A percentile compares a stretch with the other conserved stretches of the same genome.
Conservation (phyloP, 805 yeast species). For the Cephaloascus albidus region DNA sequence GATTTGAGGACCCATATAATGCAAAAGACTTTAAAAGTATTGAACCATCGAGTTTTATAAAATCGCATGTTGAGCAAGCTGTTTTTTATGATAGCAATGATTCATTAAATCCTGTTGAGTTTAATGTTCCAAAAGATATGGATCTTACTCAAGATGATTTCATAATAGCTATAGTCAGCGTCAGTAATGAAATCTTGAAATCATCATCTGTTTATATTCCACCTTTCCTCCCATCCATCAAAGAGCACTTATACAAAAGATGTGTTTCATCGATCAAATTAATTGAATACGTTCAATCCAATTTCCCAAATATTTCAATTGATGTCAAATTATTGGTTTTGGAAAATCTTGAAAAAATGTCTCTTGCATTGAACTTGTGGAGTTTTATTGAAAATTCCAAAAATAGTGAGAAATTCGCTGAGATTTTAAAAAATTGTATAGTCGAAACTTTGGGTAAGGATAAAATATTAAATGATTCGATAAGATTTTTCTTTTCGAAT, state of each 20-base stretch:
- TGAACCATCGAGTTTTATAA: slow-evolving; percentile 28
- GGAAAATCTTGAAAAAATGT: slow-evolving; percentile 29
- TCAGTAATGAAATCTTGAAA: slow-evolving; percentile 46
- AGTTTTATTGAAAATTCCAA: slow-evolving; percentile 6
- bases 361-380: slow-evolving; percentile 40
- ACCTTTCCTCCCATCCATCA: slow-evolving; percentile 37
- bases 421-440: not conserved
- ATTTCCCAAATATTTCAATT: slow-evolving; percentile 30
- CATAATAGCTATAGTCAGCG: slow-evolving; percentile 38
- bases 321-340: slow-evolving; percentile 28
- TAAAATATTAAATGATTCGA: not conserved
- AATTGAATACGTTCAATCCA: slow-evolving; percentile 31
- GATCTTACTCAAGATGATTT: slow-evolving; percentile 34
- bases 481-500: not conserved
- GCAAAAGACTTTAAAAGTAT: slow-evolving; percentile 9
- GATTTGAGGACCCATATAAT: slow-evolving; percentile 18
- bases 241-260: slow-evolving; percentile 43
- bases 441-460: slow-evolving; percentile 1
- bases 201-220: slow-evolving; percentile 53
- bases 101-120: slow-evolving; percentile 34
- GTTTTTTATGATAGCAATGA: slow-evolving; percentile 44
- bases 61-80: slow-evolving; percentile 79
- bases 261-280: slow-evolving; percentile 32
- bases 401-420: slow-evolving; percentile 1
- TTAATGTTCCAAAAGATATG: slow-evolving; percentile 33